Conservation (phyloP, 1,284 basidiomycete genomes). For the Cryptococcus jaspeensis region DNA sequence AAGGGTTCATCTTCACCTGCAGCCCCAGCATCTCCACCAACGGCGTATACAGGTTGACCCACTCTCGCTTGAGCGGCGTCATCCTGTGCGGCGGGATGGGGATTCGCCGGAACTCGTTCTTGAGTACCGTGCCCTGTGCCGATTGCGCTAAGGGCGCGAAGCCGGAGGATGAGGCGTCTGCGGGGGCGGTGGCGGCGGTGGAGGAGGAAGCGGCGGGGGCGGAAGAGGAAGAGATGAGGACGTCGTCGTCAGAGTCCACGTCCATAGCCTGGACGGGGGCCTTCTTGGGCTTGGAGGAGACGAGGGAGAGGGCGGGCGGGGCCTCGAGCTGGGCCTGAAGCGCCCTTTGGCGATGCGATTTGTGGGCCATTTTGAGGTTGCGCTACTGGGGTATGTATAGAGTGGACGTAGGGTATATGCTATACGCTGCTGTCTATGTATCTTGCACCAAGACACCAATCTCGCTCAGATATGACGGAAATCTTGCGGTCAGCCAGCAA, state of each 20-base stretch:
- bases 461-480: background rate
- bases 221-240: constrained; percentile 29
- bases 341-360: constrained; percentile 52
- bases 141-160: constrained; percentile 44
- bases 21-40: constrained; percentile 90
- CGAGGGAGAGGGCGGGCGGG: constrained; percentile 45
- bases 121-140: constrained; percentile 48
- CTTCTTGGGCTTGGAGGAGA: constrained; percentile 30
- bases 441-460: background rate
- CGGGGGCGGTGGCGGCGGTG: constrained; percentile 13
- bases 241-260: constrained; percentile 32
- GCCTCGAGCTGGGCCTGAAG: constrained; percentile 49
- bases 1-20: constrained; percentile 95
- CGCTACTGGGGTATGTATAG: background rate
- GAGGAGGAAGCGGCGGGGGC: constrained; percentile 7
- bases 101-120: constrained; percentile 77
- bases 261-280: constrained; percentile 21
- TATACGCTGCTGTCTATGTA: background rate
- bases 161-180: constrained; percentile 33
- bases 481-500: background rate
- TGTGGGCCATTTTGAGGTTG: constrained; percentile 43
- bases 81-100: constrained; percentile 94
- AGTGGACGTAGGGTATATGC: too few species aligned
- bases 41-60: constrained; percentile 95
- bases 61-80: constrained; percentile 95